Percentiles rank a stretch among this genome's conserved stretches.
Evolutionary conservation across 2,329 filamentous ascomycete species (phyloP).

Genomic region (Hypoxylon sp.): DNA sequence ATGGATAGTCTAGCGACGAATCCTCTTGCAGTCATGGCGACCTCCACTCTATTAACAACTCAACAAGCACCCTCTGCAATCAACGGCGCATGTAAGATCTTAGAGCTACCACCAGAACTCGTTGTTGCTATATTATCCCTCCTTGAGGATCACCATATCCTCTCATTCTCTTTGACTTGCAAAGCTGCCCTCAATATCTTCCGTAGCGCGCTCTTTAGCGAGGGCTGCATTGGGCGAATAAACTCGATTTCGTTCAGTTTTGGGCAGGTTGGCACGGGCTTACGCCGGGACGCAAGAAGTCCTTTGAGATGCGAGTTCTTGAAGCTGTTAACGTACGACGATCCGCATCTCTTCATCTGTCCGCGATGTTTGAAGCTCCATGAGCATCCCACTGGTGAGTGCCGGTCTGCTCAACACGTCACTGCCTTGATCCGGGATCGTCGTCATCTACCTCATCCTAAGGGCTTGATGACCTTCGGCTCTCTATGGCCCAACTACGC

Average conservation of each 20-base stretch:
- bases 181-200: constrained; percentile 14
- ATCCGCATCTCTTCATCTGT: constrained; percentile 25
- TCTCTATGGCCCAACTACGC: constrained; percentile 31
- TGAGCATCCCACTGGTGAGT: constrained; percentile 2
- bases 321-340: constrained; percentile 14
- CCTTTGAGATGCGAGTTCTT: constrained; percentile 15
- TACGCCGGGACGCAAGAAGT: neutral
- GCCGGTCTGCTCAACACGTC: neutral
- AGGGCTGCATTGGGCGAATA: neutral
- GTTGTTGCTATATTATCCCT: constrained; percentile 17
- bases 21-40: neutral
- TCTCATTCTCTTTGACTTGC: constrained; percentile 36
- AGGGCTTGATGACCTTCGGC: constrained; percentile 34
- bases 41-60: neutral
- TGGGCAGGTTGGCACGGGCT: neutral
- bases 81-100: constrained; percentile 3
- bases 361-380: constrained; percentile 28
- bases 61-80: constrained; percentile 6
- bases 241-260: too few relatives aligned
- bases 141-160: constrained; percentile 8
- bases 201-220: neutral
- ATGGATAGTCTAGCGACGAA: neutral
- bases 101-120: constrained; percentile 29
- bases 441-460: neutral
- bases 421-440: neutral